phyloP scores from a whole-genome alignment of 495 filamentous ascomycete species.

The Tuber magnatum region DNA sequence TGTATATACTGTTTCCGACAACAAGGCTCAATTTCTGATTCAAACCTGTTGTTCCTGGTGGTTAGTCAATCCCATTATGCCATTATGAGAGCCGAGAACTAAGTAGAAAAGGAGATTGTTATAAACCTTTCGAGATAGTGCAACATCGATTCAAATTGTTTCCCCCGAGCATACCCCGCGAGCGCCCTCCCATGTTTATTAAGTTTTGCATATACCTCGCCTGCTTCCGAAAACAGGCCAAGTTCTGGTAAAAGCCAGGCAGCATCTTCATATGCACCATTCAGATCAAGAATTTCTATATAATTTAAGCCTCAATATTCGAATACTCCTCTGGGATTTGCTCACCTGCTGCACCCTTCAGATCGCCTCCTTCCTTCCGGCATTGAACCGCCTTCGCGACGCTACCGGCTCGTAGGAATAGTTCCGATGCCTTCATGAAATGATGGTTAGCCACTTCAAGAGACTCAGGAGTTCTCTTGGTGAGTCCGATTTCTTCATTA shows the following conservation, averaged over 20 bases:
- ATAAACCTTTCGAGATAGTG: conserved; percentile 12
- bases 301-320: not conserved
- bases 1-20: conserved; percentile 18
- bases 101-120: no score
- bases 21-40: conserved; percentile 9
- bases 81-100: not conserved
- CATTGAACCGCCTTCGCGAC: conserved; percentile 20
- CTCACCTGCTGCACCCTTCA: conserved; percentile 21
- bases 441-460: conserved; percentile 7
- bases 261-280: conserved; percentile 19
- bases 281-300: conserved; percentile 22
- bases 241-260: conserved; percentile 8
- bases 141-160: conserved; percentile 7
- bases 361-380: conserved; percentile 16
- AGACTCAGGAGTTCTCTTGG: conserved; percentile 11
- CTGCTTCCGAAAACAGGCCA: conserved; percentile 14
- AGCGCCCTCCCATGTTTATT: conserved; percentile 15
- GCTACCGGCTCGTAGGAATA: conserved; percentile 16
- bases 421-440: conserved; percentile 15
- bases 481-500: conserved; percentile 8
- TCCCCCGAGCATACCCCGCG: conserved; percentile 8
- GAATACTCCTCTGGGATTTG: not conserved
- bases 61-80: not conserved
- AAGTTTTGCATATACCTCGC: conserved; percentile 9
- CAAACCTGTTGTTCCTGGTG: conserved; percentile 2